Percentiles rank a stretch among this genome's conserved stretches.
phyloP scores from a whole-genome alignment of 345 rosid genomes.

The Syzygium jambos region DNA sequence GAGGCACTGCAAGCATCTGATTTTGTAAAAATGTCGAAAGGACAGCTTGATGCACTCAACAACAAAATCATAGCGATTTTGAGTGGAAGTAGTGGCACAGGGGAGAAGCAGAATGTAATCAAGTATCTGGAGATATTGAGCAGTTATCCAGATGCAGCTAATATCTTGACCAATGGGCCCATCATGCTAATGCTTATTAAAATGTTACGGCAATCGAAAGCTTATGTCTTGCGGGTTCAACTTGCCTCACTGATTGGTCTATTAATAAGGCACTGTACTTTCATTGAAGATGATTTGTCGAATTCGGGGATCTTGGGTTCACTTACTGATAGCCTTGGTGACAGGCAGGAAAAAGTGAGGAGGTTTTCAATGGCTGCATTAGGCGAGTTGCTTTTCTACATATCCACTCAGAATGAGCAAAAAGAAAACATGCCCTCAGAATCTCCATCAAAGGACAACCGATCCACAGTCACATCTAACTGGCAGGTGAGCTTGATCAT shows the following conservation, averaged over 20 bases:
- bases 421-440: constrained; percentile 54
- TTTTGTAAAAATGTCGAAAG: constrained; percentile 68
- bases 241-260: constrained; percentile 90
- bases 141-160: constrained; percentile 82
- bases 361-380: constrained; percentile 96
- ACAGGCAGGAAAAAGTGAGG: constrained; percentile 90
- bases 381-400: constrained; percentile 91
- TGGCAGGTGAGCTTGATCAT: constrained; percentile 74
- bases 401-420: constrained; percentile 89
- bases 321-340: constrained; percentile 83
- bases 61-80: constrained; percentile 46
- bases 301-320: constrained; percentile 86
- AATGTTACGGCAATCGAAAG: constrained; percentile 82
- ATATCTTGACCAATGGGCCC: constrained; percentile 85
- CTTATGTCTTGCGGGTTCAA: constrained; percentile 80
- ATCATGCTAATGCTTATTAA: constrained; percentile 89
- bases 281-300: constrained; percentile 76
- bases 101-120: constrained; percentile 86
- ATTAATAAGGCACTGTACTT: constrained; percentile 88
- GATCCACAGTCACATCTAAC: constrained; percentile 31
- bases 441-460: constrained; percentile 77
- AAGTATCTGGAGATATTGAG: constrained; percentile 90
- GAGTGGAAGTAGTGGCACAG: constrained; percentile 56
- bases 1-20: constrained; percentile 67
- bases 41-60: constrained; percentile 57